These are phyloP conservation scores for Bolboschoenus planiculmis DNA, from an alignment of 176 grass and related monocot genomes.

Conservation along the genomic window DNA sequence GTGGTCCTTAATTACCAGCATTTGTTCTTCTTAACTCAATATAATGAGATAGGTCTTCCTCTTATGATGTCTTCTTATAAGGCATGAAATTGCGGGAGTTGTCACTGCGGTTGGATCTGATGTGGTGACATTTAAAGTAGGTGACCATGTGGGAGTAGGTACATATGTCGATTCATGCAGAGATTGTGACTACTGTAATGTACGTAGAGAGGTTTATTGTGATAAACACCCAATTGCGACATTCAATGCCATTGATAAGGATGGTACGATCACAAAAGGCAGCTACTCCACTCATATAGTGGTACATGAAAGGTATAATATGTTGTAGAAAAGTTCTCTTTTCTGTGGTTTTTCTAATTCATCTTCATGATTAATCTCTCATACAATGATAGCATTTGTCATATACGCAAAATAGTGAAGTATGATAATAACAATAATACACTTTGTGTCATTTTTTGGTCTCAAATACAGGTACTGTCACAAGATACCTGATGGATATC, in stretches of 20 bases:
- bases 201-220: slow-evolving; percentile 36
- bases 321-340: too few species aligned
- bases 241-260: slow-evolving; percentile 36
- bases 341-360: background rate
- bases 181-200: slow-evolving; percentile 27
- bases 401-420: background rate
- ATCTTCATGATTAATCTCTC: background rate
- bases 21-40: background rate
- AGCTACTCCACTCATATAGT: slow-evolving; percentile 31
- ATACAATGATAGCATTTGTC: background rate
- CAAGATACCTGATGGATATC: slow-evolving; percentile 31
- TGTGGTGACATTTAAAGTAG: slow-evolving; percentile 27
- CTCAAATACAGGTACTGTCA: slow-evolving; percentile 11
- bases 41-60: background rate
- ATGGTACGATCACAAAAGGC: slow-evolving; percentile 31
- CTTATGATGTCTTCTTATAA: slow-evolving; percentile 1
- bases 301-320: slow-evolving; percentile 29
- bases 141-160: slow-evolving; percentile 45
- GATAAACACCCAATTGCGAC: background rate
- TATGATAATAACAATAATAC: background rate
- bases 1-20: background rate
- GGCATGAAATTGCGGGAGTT: slow-evolving; percentile 44
- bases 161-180: slow-evolving; percentile 27
- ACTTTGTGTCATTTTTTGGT: background rate
- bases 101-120: slow-evolving; percentile 25